Conservation (phyloP, 768 basidiomycete genomes). For the Naganishia friedmannii region DNA sequence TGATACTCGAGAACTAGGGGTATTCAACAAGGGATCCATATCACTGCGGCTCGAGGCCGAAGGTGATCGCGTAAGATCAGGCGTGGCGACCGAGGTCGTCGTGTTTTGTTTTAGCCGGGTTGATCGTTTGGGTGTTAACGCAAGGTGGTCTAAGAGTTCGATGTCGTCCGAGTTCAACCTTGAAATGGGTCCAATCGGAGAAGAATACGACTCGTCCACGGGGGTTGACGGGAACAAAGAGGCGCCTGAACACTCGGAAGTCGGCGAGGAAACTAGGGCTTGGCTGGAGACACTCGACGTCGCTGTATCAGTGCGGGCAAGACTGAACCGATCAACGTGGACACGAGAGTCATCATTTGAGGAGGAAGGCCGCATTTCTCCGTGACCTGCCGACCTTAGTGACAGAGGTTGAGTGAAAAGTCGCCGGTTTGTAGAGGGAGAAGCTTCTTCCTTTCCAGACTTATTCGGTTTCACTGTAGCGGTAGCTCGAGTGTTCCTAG, state of each 20-base stretch:
- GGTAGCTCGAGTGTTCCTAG: neutral
- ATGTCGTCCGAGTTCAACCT: slow-evolving; percentile 11
- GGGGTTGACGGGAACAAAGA: slow-evolving; percentile 12
- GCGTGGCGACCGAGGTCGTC: neutral
- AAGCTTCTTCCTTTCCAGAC: neutral
- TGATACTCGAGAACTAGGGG: slow-evolving; percentile 12
- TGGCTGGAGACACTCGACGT: neutral
- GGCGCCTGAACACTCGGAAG: neutral
- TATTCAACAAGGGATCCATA: neutral
- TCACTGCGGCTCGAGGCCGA: slow-evolving; percentile 17
- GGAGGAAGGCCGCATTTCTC: neutral
- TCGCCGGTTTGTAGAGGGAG: slow-evolving; percentile 8
- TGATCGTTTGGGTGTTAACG: slow-evolving; percentile 13
- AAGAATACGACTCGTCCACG: neutral
- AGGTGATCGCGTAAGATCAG: slow-evolving; percentile 21
- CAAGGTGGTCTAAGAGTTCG: neutral
- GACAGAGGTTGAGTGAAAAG: slow-evolving; percentile 4
- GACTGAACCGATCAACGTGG: neutral
- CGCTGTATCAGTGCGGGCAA: slow-evolving; percentile 12
- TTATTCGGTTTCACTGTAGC: neutral
- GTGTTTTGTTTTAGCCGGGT: neutral
- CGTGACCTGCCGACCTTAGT: neutral
- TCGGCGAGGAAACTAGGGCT: neutral
- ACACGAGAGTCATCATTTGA: neutral
- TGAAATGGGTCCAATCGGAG: neutral